A percentile compares a stretch with the other conserved stretches of the same genome.
phyloP scores from a whole-genome alignment of 192 early-diverging fungal genomes.

The Rhizophagus prolifer region DNA sequence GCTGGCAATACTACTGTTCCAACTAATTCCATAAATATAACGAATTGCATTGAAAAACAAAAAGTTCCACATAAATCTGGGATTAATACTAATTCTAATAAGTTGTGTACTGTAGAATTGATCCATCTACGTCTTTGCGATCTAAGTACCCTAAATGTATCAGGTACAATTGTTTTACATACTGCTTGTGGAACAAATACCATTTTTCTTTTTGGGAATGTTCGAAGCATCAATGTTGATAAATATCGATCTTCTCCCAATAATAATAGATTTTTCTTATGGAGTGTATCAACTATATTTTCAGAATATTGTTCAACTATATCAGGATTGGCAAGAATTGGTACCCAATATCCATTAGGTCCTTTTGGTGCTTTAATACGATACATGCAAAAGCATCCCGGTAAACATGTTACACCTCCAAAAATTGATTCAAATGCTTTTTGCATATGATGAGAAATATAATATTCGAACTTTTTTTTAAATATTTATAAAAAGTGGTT shows the following conservation, averaged over 20 bases:
- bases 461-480: too few relatives aligned
- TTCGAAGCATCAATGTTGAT: constrained; percentile 89
- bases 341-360: constrained; percentile 77
- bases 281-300: constrained; percentile 83
- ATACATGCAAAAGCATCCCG: constrained; percentile 88
- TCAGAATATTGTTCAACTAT: constrained; percentile 84
- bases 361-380: constrained; percentile 83
- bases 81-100: constrained; percentile 80
- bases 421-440: constrained; percentile 87
- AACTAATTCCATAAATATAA: constrained; percentile 92
- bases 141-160: constrained; percentile 79
- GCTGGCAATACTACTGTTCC: constrained; percentile 92
- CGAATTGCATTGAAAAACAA: constrained; percentile 95
- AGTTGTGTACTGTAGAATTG: constrained; percentile 92
- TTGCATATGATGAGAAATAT: constrained; percentile 78
- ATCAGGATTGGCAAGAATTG: constrained; percentile 80
- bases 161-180: constrained; percentile 87
- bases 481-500: too few relatives aligned
- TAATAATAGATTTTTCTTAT: constrained; percentile 90
- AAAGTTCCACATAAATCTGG: constrained; percentile 86
- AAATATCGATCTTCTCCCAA: constrained; percentile 97
- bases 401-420: constrained; percentile 81
- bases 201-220: constrained; percentile 94
- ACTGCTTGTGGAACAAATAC: constrained; percentile 91
- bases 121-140: constrained; percentile 90